Conservation (phyloP, 2,329 filamentous ascomycete species). For the Pseudogymnoascus sp. region DNA sequence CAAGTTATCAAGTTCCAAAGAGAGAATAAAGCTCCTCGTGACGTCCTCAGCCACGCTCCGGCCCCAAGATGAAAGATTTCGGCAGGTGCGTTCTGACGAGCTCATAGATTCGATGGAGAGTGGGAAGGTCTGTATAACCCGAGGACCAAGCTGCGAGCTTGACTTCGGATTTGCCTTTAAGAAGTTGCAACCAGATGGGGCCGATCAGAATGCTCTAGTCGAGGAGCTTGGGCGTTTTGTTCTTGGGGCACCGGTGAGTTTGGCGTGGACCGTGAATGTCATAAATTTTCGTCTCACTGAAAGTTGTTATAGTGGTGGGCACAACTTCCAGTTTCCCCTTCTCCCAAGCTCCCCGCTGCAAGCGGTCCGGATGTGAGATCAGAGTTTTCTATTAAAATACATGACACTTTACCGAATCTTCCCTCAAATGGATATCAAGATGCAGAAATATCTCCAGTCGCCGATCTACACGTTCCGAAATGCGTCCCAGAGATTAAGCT, state of each 20-base stretch:
- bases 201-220: not conserved
- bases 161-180: not conserved
- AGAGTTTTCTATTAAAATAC: slow-evolving; percentile 17
- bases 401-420: slow-evolving; percentile 10
- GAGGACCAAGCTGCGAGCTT: not conserved
- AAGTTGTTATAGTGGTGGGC: slow-evolving; percentile 19
- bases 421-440: not conserved
- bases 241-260: slow-evolving; percentile 1
- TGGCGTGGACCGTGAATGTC: not conserved
- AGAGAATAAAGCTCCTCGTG: not conserved
- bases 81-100: not conserved
- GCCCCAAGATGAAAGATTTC: not conserved
- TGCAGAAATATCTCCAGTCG: not conserved
- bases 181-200: not conserved
- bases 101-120: not conserved
- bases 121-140: not conserved
- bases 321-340: slow-evolving; percentile 18
- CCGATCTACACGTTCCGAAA: slow-evolving; percentile 16
- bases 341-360: slow-evolving; percentile 11
- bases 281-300: not conserved
- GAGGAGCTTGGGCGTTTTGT: not conserved
- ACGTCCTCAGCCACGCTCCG: not conserved
- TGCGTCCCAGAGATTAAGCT: slow-evolving; percentile 15
- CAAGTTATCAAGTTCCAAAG: not conserved
- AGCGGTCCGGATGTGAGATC: not conserved